phyloP scores from a whole-genome alignment of 805 yeast species.

The Ascoidea asiatica region DNA sequence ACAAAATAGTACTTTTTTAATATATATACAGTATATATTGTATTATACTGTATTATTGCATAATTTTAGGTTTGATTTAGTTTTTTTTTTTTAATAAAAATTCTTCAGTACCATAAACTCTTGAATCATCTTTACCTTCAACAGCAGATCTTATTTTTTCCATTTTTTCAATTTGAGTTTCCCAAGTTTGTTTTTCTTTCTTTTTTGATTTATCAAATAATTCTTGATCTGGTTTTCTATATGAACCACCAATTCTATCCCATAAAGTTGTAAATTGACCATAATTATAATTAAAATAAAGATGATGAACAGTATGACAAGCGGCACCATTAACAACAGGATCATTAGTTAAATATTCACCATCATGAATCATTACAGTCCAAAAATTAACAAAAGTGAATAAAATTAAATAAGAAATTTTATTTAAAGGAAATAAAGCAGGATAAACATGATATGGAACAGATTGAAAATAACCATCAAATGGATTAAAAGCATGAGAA shows the following conservation, averaged over 20 bases:
- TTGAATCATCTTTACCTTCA: slow-evolving; percentile 64
- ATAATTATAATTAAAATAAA: slow-evolving; percentile 94
- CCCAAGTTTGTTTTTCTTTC: slow-evolving; percentile 51
- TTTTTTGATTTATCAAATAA: slow-evolving; percentile 54
- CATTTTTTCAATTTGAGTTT: slow-evolving; percentile 55
- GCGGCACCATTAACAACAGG: slow-evolving; percentile 96
- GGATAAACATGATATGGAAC: slow-evolving; percentile 91
- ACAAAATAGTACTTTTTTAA: too few species aligned
- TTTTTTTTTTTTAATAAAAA: slow-evolving; percentile 15
- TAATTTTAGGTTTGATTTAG: too few species aligned
- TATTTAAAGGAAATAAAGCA: slow-evolving; percentile 83
- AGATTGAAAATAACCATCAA: slow-evolving; percentile 90
- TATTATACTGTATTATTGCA: too few species aligned
- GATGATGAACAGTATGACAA: slow-evolving; percentile 93
- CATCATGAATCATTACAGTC: slow-evolving; percentile 99
- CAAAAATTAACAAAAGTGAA: slow-evolving; percentile 92
- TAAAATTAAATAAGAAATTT: slow-evolving; percentile 63
- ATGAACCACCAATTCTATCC: slow-evolving; percentile 93
- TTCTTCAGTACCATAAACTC: slow-evolving; percentile 55
- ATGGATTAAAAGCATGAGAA: slow-evolving; percentile 96
- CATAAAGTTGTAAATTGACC: slow-evolving; percentile 97
- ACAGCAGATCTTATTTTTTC: slow-evolving; percentile 67
- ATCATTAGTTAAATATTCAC: slow-evolving; percentile 86
- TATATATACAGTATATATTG: too few species aligned
- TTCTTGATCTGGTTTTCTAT: slow-evolving; percentile 83